Evolutionary conservation across 1,139 yeast species (phyloP), one percentile per base, ranked within the genome.

Genomic region (Candida dubliniensis): DNA sequence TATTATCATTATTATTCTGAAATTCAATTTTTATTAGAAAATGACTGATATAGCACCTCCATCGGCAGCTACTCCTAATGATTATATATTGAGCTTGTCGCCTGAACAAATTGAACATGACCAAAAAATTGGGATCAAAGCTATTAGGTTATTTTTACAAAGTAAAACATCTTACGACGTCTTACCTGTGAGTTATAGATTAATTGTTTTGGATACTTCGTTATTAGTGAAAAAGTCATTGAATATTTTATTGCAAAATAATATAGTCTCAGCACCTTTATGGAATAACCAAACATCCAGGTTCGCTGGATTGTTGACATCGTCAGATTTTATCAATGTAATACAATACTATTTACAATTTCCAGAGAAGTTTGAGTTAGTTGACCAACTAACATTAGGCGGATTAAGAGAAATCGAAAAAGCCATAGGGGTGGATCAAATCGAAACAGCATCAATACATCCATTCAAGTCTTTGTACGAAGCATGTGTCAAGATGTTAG

Each of bases 111-210:
- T 74, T 36, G 75, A 73, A 47, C 74, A 72, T 47, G 89, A 83
- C 56, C 95, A 86, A 57, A 75, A 74, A 51, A 66, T 79, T 5
- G 91, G 90, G 0, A 74, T 86, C 42, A 81, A 79, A 54, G 90
- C 96, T 27, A 93, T 93, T 50, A 73, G 97, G 47, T 71, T 81
- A 37, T 93, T 95, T 59, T 71, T 95, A 42, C 87, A 89, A 61
- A 84, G 95, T 45, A 91, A 93, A 62, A 93, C 96, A 0, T 88
- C 97, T 1, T 95, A 93, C 63, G 99, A 95, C 60, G 99, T 95
- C 27, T 75, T 95, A 42, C 99, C 99, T 1, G 99, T 95, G 38
- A 86, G 96, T 39, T 95, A 93, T 64, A 77, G 98, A 54, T 76
- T 95, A 56, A 87, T 95, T 46, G 99, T 95, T 38, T 79, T 95